Base-by-base conservation (phyloP, 208 protist species). In the Balamuthia mandrillaris region DNA sequence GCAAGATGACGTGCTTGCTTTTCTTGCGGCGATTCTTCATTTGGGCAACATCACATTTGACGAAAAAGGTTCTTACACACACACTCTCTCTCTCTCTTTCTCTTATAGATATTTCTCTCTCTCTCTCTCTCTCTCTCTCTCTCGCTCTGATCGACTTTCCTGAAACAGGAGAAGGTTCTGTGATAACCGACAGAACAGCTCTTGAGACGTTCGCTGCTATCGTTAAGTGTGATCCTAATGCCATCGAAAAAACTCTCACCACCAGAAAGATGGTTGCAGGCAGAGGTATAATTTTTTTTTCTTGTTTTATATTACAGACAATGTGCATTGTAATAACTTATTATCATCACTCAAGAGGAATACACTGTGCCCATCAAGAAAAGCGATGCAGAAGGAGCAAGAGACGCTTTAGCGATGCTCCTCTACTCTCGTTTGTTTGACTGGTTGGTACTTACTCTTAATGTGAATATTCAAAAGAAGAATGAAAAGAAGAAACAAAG, bases 1-100 rank as follows among this genome's bases (percentile, higher is more conserved):
- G 12, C 70, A 87, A 39, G 35, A 47, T 18, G 78, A 61, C 27
- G 84, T 93, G 7, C 91, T 87, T 45, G 47, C 51, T 56, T 49
- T 94, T 1, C 9, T 95, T 0, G 89, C 93, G 27, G 81, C 86
- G 21, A 72, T 96, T 35, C 74, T 96, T 12, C 92, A 95, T 51
- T 45, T 95, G 16, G 94, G 94, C 65, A 95, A 96, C 81, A 81
- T 51, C 37, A n/a, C 49, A 56, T 24, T 56, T 31, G 37, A 35
- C 16, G 70, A 79, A 9, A 31, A 35, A 24, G 21, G 27, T 4
- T 35, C 70, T 24, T 24, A 56, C n/a, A 56, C 18, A 18, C n/a
- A 56, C 49, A 56, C 18, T n/a, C n/a, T 56, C 18, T 56, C n/a
- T 56, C n/a, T 24, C 49, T 56, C 18, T n/a, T 35, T 63, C 21